These are phyloP conservation scores for Astrocystis sublimbata DNA, from an alignment of 495 filamentous ascomycete species.

Conservation along the genomic window DNA sequence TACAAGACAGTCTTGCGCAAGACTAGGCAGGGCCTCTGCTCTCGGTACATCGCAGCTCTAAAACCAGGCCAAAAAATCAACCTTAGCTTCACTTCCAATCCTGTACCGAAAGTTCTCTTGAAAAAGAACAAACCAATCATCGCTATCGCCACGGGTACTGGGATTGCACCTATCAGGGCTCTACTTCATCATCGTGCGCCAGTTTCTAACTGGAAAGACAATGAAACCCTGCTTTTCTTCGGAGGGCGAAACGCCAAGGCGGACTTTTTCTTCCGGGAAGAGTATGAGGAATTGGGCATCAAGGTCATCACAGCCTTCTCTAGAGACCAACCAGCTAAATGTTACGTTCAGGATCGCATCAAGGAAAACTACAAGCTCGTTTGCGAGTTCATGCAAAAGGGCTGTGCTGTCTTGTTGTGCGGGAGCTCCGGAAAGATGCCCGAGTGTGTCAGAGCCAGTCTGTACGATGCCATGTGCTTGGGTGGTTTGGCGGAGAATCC, in stretches of 20 bases:
- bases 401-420: conserved; percentile 64
- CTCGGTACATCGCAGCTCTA: conserved; percentile 75
- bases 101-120: conserved; percentile 8
- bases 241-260: conserved; percentile 71
- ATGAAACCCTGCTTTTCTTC: conserved; percentile 63
- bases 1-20: conserved; percentile 87
- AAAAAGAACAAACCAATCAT: conserved; percentile 56
- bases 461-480: conserved; percentile 66
- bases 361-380: conserved; percentile 59
- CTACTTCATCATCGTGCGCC: conserved; percentile 36
- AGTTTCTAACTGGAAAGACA: not conserved
- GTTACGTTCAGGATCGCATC: conserved; percentile 89
- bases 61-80: conserved; percentile 54
- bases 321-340: conserved; percentile 61
- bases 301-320: conserved; percentile 81
- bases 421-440: conserved; percentile 88
- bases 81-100: conserved; percentile 50
- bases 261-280: conserved; percentile 79
- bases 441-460: conserved; percentile 75
- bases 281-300: conserved; percentile 59
- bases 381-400: conserved; percentile 51
- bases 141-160: conserved; percentile 87
- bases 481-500: conserved; percentile 25
- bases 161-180: conserved; percentile 83
- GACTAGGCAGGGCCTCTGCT: conserved; percentile 84